Evolutionary conservation across 192 early-diverging fungal species (phyloP), one percentile per base, ranked within the genome.

Genomic region (Coemansia pectinata): DNA sequence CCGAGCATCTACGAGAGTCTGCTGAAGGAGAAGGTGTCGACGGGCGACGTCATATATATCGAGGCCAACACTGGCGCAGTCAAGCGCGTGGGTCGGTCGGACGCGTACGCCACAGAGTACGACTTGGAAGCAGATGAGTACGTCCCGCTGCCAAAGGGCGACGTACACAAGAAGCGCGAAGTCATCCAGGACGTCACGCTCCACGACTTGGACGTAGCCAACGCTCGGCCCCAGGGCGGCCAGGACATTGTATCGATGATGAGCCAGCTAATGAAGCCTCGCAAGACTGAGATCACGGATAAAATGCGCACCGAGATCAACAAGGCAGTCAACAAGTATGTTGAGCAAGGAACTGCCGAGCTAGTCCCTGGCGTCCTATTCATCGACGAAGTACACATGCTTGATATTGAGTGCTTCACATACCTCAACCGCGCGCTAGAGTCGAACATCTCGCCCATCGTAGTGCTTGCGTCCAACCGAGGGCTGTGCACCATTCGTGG

Each of bases 351-450:
- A 33, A 92, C 92, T 42, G 96, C 96, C 19, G 96, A 98, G 81
- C 87, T 99, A 38, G 93, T 98, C 29, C 98, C 98, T 0, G 98
- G 98, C 63, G 98, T 99, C 29, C 73, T 99, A 40, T 99, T 99
- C 67, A 93, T 99, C 71, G 98, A 99, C 81, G 98, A 99, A 84
- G 96, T 98, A 15, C 98, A 99, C 76, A 98, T 99, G 94, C 88
- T 99, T 25, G 98, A 99, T 83, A 96, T 99, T 73, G 98, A 99
- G 78, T 99, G 96, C 85, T 99, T 99, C 74, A 98, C 98, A 2
- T 99, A 97, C 73, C 86, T 99, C 63, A 99, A 98, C 86, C 94
- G 96, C 41, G 98, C 98, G 29, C 86, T 99, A 25, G 98, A 99
- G 80, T 96, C 94, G 1, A 88, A 92, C 36, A 87, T 99, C 34